phyloP scores from a whole-genome alignment of 768 basidiomycete species.

The Lactarius evosmus region DNA sequence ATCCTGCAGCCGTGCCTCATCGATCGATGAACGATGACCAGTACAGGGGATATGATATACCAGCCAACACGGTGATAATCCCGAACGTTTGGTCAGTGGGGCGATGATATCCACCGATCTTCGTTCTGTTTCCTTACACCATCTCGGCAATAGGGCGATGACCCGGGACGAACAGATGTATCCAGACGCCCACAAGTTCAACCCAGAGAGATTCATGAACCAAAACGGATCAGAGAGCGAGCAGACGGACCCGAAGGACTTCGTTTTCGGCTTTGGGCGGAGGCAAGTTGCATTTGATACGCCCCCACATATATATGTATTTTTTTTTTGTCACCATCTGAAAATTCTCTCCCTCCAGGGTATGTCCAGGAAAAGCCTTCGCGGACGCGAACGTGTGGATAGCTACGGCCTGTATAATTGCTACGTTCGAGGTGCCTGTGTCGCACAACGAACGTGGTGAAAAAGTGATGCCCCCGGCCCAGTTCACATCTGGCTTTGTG shows the following conservation, averaged over 20 bases:
- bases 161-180: conserved; percentile 26
- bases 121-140: neutral
- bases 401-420: conserved; percentile 21
- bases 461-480: conserved; percentile 12
- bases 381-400: conserved; percentile 29
- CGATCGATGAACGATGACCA: conserved; percentile 27
- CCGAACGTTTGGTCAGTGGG: conserved; percentile 28
- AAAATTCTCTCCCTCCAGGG: conserved; percentile 6
- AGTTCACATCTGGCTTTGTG: conserved; percentile 27
- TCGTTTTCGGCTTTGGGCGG: conserved; percentile 29
- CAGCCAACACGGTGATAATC: conserved; percentile 25
- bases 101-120: neutral
- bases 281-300: conserved; percentile 13
- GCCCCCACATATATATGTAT: too few species aligned
- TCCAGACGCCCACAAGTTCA: conserved; percentile 16
- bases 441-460: conserved; percentile 22
- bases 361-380: conserved; percentile 27
- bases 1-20: conserved; percentile 27
- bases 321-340: neutral
- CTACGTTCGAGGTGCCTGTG: conserved; percentile 22
- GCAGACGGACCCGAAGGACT: conserved; percentile 21
- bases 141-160: conserved; percentile 26
- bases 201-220: conserved; percentile 28
- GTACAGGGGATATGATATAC: conserved; percentile 27
- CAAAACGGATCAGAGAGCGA: conserved; percentile 5